phyloP scores from a whole-genome alignment of 345 rosid species.

The Sapria himalayana region DNA sequence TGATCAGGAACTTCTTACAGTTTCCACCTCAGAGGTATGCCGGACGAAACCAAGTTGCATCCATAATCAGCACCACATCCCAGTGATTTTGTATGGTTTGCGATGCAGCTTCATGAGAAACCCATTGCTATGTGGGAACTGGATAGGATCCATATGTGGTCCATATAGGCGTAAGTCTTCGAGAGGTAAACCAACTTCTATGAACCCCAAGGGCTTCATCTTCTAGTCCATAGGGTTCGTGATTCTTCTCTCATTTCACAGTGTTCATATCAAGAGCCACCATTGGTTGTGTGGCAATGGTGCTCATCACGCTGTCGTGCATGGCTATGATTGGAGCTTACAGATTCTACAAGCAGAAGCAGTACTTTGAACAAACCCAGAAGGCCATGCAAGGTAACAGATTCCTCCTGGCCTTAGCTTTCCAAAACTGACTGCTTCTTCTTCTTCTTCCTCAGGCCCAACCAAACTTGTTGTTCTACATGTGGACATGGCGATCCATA shows the following conservation, averaged over 20 bases:
- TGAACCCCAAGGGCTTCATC: neutral
- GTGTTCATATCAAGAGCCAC: constrained; percentile 37
- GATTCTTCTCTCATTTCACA: constrained; percentile 4
- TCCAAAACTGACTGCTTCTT: neutral
- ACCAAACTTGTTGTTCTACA: constrained; percentile 83
- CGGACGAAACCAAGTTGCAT: no score
- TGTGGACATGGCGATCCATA: constrained; percentile 87
- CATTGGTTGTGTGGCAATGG: constrained; percentile 40
- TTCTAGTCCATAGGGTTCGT: neutral
- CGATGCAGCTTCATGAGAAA: constrained; percentile 52
- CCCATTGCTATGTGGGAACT: constrained; percentile 57
- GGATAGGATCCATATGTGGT: constrained; percentile 66
- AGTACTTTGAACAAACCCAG: constrained; percentile 9
- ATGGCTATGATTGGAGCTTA: constrained; percentile 28
- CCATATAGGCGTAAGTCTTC: constrained; percentile 21
- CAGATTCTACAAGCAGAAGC: constrained; percentile 37
- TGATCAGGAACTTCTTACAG: constrained; percentile 36
- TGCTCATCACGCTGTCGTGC: constrained; percentile 26
- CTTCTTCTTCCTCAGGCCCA: constrained; percentile 19
- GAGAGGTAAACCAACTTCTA: neutral
- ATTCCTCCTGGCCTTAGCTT: neutral
- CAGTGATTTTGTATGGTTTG: no score
- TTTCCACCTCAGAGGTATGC: constrained; percentile 47
- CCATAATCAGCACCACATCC: no score
- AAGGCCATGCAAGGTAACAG: constrained; percentile 23